Conservation (phyloP, 192 early-diverging fungal genomes). For the Coemansia sp. region DNA sequence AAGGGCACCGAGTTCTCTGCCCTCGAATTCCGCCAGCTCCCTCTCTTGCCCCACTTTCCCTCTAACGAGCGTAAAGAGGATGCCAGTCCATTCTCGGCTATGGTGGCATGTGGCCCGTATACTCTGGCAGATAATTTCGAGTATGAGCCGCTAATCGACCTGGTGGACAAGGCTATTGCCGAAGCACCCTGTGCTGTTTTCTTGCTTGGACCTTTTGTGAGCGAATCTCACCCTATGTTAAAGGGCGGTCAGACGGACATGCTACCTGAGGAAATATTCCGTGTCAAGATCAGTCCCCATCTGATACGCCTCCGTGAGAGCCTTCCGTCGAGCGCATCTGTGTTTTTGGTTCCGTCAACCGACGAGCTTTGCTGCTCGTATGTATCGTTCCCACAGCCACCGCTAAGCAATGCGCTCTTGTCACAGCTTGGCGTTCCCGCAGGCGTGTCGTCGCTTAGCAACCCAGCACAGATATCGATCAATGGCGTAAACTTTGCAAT, state of each 20-base stretch:
- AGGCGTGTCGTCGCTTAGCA: conserved; percentile 57
- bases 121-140: conserved; percentile 74
- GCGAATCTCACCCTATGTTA: conserved; percentile 60
- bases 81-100: conserved; percentile 52
- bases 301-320: conserved; percentile 56
- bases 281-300: conserved; percentile 57
- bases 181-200: conserved; percentile 80
- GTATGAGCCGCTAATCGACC: conserved; percentile 78
- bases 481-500: conserved; percentile 83
- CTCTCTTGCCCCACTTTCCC: conserved; percentile 57
- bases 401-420: conserved; percentile 49
- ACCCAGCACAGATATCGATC: conserved; percentile 80
- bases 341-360: conserved; percentile 75
- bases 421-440: conserved; percentile 31
- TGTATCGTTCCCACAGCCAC: conserved; percentile 83
- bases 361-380: conserved; percentile 74
- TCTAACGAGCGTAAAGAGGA: conserved; percentile 7
- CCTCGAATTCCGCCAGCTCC: conserved; percentile 58
- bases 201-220: conserved; percentile 75
- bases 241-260: conserved; percentile 56
- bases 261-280: conserved; percentile 66
- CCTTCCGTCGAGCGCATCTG: conserved; percentile 48
- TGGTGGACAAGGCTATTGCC: conserved; percentile 60
- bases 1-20: conserved; percentile 59
- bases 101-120: conserved; percentile 84